Conservation (phyloP, 1,284 basidiomycete genomes). For the Ceratobasidium sp. region DNA sequence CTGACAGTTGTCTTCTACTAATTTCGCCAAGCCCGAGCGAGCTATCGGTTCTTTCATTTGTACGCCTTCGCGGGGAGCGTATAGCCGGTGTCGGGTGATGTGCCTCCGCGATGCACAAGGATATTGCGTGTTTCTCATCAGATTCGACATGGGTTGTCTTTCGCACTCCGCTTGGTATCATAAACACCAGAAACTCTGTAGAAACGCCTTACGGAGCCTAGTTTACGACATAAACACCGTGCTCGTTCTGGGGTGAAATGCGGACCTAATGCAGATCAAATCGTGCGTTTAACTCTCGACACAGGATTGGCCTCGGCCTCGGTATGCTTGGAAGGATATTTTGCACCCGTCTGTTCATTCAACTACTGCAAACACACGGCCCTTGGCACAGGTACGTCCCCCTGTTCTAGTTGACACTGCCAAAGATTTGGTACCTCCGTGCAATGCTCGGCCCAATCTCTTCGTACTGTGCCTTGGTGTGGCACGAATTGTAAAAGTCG, state of each 20-base stretch:
- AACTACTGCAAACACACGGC: constrained; percentile 2
- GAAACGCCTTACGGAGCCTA: not conserved
- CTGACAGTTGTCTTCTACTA: not conserved
- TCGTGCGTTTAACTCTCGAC: not conserved
- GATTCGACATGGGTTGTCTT: not conserved
- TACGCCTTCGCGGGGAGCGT: not conserved
- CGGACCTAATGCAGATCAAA: not conserved
- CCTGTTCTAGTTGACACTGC: constrained; percentile 75
- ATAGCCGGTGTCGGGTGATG: not conserved
- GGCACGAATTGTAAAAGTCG: constrained; percentile 97
- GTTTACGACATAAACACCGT: not conserved
- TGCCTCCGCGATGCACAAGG: not conserved
- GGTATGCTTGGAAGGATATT: not conserved
- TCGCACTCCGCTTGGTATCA: not conserved
- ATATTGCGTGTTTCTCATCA: constrained; percentile 1
- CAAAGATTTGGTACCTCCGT: constrained; percentile 94
- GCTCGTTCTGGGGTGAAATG: constrained; percentile 1
- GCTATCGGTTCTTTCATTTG: not conserved
- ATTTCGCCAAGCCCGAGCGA: not conserved
- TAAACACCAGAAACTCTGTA: no score
- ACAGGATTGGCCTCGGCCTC: not conserved
- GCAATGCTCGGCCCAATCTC: constrained; percentile 97
- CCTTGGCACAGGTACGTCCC: not conserved
- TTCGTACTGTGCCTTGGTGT: constrained; percentile 97
- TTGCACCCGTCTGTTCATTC: constrained; percentile 20